Evolutionary conservation across 495 filamentous ascomycete genomes (phyloP), one percentile per base, ranked within the genome.

Genomic region (Terfezia claveryi): DNA sequence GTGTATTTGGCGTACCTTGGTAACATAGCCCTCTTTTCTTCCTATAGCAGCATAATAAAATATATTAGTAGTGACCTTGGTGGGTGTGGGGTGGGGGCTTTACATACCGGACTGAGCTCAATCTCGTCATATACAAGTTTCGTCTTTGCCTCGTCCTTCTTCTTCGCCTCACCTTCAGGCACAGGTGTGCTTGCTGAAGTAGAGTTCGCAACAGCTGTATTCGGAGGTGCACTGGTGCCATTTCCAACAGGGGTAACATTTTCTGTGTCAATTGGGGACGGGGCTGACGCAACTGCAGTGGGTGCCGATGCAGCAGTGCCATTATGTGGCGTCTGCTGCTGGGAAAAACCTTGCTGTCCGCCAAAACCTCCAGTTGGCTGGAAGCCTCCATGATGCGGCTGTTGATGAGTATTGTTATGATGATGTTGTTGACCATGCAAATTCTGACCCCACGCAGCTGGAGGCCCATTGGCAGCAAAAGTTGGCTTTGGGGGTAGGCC

Each of bases 71-170:
- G 20, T 12, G 17, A 36, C 4, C 10, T n/a, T 10, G 11, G 37
- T 17, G 37, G 5, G 8, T 23, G 5, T 10, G 23, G 32, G n/a
- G n/a, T n/a, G n/a, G n/a, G n/a, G 4, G 9, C 0, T 37, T 50
- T 7, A 62, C 59, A 62, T 58, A 65, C 63, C 27, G 63, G 63
- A 55, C 63, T 65, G 51, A 65, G 57, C 32, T 62, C 59, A 54
- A 62, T 65, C 49, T 65, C 63, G n/a, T 49, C 32, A 54, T 65
- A 65, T 11, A 65, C 49, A 59, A 65, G 59, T 38, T 65, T 65
- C 1, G 59, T 57, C 36, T 65, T 65, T 10, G 41, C 50, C n/a
- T 23, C 16, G 14, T 61, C 56, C 23, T 61, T 64, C 62, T 64
- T 64, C 23, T 58, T 61, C 12, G 41, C 4, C 1, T 46, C 41